phyloP scores from a whole-genome alignment of 306 rosid genomes.

The Medicago ruthenica region DNA sequence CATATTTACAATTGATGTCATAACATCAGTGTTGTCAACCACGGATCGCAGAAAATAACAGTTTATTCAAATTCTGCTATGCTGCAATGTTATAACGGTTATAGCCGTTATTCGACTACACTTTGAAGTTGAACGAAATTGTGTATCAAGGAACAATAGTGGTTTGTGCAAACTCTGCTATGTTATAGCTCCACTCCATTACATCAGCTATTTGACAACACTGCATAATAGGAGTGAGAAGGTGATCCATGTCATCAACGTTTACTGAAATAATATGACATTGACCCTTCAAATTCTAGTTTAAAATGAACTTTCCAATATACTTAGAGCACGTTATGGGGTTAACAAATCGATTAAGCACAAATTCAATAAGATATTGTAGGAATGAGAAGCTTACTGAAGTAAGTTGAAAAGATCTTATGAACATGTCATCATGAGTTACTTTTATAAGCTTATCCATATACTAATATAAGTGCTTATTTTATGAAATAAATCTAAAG shows the following conservation, averaged over 20 bases:
- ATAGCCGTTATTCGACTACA: too few species aligned
- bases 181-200: too few species aligned
- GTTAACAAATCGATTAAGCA: neutral
- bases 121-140: too few species aligned
- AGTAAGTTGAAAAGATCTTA: neutral
- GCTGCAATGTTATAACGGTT: too few species aligned
- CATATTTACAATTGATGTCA: too few species aligned
- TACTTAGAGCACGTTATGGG: neutral
- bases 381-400: neutral
- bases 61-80: too few species aligned
- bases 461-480: neutral
- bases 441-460: neutral
- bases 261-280: conserved; percentile 5
- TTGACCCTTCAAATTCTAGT: conserved; percentile 6
- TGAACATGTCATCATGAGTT: neutral
- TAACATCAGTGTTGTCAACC: too few species aligned
- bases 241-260: neutral
- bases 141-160: too few species aligned
- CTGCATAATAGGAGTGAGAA: too few species aligned
- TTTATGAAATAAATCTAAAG: neutral
- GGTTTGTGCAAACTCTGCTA: too few species aligned
- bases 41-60: too few species aligned
- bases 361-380: neutral
- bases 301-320: conserved; percentile 14
- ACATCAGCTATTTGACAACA: too few species aligned